A percentile compares a stretch with the other conserved stretches of the same genome.
These are phyloP conservation scores for Stromatinia cepivora DNA, from an alignment of 2,329 filamentous ascomycete species.

Conservation along the genomic window DNA sequence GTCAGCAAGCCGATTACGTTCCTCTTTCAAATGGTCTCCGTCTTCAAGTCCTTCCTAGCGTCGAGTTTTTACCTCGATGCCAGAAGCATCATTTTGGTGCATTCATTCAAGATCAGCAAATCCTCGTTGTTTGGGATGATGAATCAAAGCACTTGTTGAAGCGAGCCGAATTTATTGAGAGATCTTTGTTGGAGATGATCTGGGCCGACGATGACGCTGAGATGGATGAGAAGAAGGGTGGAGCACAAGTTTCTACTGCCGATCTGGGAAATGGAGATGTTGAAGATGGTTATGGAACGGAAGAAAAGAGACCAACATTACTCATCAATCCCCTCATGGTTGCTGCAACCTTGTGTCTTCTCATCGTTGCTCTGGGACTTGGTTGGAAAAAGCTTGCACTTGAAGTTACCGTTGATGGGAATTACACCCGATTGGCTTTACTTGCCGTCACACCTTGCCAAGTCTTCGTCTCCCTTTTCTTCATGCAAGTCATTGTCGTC, in stretches of 20 bases:
- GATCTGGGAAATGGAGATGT: neutral
- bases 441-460: slow-evolving; percentile 51
- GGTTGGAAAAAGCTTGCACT: slow-evolving; percentile 58
- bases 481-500: slow-evolving; percentile 52
- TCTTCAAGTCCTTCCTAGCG: slow-evolving; percentile 61
- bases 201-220: slow-evolving; percentile 51
- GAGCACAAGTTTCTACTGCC: slow-evolving; percentile 37
- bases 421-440: slow-evolving; percentile 53
- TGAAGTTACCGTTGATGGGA: slow-evolving; percentile 54
- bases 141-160: slow-evolving; percentile 56
- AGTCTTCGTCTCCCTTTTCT: slow-evolving; percentile 55
- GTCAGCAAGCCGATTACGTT: slow-evolving; percentile 54
- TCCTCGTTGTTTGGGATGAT: slow-evolving; percentile 65
- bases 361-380: slow-evolving; percentile 54
- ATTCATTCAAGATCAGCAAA: slow-evolving; percentile 58
- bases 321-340: slow-evolving; percentile 57
- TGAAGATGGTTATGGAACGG: slow-evolving; percentile 1
- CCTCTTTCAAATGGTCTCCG: slow-evolving; percentile 58
- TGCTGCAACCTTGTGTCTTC: slow-evolving; percentile 53
- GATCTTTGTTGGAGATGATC: slow-evolving; percentile 57
- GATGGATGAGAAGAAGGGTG: slow-evolving; percentile 32
- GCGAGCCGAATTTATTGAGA: slow-evolving; percentile 54
- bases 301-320: slow-evolving; percentile 48
- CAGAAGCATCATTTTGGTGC: slow-evolving; percentile 67
- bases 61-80: slow-evolving; percentile 57